A percentile compares a stretch with the other conserved stretches of the same genome.
Conservation (phyloP, 1,284 basidiomycete genomes). For the Moesziomyces globuligerus region DNA sequence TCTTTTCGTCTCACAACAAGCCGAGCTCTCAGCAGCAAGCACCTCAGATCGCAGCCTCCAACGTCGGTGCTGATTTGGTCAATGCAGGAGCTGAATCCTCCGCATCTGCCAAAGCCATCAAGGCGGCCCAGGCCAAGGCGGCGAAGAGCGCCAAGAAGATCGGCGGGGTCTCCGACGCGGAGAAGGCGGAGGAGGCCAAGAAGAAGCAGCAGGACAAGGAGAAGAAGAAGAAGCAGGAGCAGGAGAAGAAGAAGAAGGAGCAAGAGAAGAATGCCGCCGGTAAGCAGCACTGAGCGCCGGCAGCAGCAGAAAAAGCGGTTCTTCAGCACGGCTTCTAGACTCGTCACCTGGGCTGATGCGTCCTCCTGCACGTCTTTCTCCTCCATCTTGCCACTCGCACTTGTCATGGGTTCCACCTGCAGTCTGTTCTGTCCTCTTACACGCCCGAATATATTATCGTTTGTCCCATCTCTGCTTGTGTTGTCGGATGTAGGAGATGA, state of each 20-base stretch:
- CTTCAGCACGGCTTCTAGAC: neutral
- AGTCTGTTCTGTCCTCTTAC: too few species aligned
- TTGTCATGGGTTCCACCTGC: neutral
- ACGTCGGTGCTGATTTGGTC: too few species aligned
- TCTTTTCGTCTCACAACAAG: too few species aligned
- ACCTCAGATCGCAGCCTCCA: too few species aligned
- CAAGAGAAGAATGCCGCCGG: neutral
- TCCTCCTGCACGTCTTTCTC: neutral
- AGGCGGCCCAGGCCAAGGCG: neutral
- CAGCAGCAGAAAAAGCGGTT: neutral
- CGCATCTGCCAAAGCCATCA: neutral
- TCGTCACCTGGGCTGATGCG: too few species aligned
- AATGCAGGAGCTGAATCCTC: too few species aligned
- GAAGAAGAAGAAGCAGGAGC: neutral
- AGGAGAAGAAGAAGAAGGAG: neutral
- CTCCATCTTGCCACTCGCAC: too few species aligned
- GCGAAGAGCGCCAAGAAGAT: neutral
- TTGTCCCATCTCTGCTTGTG: too few species aligned
- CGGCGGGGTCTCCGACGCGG: neutral
- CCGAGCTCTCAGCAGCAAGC: too few species aligned
- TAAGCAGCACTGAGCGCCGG: neutral
- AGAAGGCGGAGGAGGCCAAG: neutral
- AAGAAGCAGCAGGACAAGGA: neutral
- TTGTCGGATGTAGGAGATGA: too few species aligned
- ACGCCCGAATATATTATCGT: too few species aligned